A percentile compares a stretch with the other conserved stretches of the same genome.
Evolutionary conservation across 2,329 filamentous ascomycete genomes (phyloP).

Genomic region (Neoarthrinium moseri): DNA sequence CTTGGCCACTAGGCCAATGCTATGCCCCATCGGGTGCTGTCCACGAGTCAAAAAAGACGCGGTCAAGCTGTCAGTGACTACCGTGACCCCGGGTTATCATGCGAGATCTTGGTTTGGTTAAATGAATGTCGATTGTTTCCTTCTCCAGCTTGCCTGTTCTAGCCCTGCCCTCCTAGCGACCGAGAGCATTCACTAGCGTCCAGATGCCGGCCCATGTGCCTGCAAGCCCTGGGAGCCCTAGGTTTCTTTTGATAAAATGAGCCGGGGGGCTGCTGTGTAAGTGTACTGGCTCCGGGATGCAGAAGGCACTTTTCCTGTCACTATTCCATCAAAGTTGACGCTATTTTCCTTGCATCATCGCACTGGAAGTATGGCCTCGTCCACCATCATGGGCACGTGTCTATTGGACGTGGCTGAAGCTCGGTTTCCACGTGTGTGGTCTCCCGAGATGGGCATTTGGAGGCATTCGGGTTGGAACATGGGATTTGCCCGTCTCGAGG

Average conservation of each 20-base stretch:
- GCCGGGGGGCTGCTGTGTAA: no score
- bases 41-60: conserved; percentile 7
- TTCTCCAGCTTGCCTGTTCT: conserved; percentile 4
- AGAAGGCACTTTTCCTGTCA: no score
- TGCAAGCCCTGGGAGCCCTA: neutral
- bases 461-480: no score
- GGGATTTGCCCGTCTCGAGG: no score
- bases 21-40: neutral
- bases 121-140: conserved; percentile 10
- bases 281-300: no score
- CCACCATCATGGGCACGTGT: conserved; percentile 2
- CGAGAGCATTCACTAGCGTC: neutral
- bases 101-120: conserved; percentile 7
- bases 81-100: conserved; percentile 3
- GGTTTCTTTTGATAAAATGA: no score
- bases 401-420: conserved; percentile 1
- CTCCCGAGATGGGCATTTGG: no score
- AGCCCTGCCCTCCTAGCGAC: neutral
- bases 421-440: conserved; percentile 1
- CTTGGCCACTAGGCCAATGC: neutral
- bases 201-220: neutral
- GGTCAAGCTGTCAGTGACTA: neutral
- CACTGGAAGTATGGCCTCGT: no score
- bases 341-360: no score
- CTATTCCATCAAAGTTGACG: no score